Base-by-base conservation (phyloP, 805 yeast genomes). In the Candida silvatica region DNA sequence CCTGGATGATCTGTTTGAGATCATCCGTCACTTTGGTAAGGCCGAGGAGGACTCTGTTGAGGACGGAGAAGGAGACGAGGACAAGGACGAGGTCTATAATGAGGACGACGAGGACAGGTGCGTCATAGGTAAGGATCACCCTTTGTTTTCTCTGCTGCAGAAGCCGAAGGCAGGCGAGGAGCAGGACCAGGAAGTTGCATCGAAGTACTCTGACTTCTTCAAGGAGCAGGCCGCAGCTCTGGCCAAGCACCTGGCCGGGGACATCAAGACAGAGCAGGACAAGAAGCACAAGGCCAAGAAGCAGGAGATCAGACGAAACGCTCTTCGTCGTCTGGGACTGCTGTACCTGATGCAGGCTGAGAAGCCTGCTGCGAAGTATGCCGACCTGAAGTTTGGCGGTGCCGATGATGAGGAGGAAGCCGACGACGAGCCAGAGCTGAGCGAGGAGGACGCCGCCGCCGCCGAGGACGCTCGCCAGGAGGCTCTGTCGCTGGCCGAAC, bases 1-100 rank as follows among this genome's bases (percentile, higher is more conserved):
- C 1, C 58, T 78, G 31, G 83, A 81, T 51, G 90, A 80, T 51
- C 58, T 80, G 40, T 56, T 82, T 22, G 88, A 80, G 37, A 71
- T 81, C 40, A 64, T 78, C 22, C 75, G 72, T 42, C 73, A 75
- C 48, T 80, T 81, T 41, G 88, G 86, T 19, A 62, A 65, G 29
- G 69, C 70, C 32, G 63, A 69, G 18, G 70, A 65, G 20, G 84
- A 76, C 45, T 80, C 77, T 9, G 59, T 76, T 20, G 83, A 74
- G 38, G 69, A 76, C 50, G 80, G 72, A 35, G 63, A 59, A 25
- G 80, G 73, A 35, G 67, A 48, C 35, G 63, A 58, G 1, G 60
- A 53, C 5, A 55, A 51, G 6, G 56, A 51, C 6, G 62, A 52
- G 5, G 61, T 19, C 9, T n/a, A n/a, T n/a, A n/a, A 34, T 12